A percentile compares a stretch with the other conserved stretches of the same genome.
Evolutionary conservation across 2,329 filamentous ascomycete genomes (phyloP).

Genomic region (Scytalidium lignicola): DNA sequence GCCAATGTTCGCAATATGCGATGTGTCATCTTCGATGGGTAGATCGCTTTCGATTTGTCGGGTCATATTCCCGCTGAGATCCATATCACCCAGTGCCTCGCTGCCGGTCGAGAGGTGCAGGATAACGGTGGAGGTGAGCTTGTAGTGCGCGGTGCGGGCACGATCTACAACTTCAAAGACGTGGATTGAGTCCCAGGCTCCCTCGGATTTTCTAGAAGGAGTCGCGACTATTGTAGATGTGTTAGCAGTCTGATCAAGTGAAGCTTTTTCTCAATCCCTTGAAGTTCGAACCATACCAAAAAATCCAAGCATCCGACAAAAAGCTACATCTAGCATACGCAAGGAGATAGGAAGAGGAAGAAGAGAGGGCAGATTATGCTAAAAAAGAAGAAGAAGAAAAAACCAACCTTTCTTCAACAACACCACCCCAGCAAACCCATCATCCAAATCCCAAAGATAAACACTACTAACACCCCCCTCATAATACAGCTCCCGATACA

Average conservation of each 20-base stretch:
- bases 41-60: slow-evolving; percentile 91
- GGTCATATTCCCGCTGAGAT: slow-evolving; percentile 96
- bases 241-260: no score
- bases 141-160: slow-evolving; percentile 89
- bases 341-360: no score
- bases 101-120: slow-evolving; percentile 71
- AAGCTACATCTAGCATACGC: no score
- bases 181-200: slow-evolving; percentile 97
- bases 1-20: slow-evolving; percentile 94
- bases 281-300: no score
- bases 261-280: neutral
- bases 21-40: slow-evolving; percentile 81
- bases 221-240: slow-evolving; percentile 49
- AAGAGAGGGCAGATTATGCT: neutral
- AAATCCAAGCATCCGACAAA: no score
- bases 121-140: slow-evolving; percentile 95
- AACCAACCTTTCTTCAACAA: slow-evolving; percentile 84
- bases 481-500: slow-evolving; percentile 95
- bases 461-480: slow-evolving; percentile 94
- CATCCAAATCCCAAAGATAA: slow-evolving; percentile 97
- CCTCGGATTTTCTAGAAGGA: slow-evolving; percentile 61
- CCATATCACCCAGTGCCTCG: slow-evolving; percentile 72
- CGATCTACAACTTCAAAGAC: slow-evolving; percentile 96
- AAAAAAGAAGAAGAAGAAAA: slow-evolving; percentile 1
- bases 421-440: slow-evolving; percentile 95